These are phyloP conservation scores for Blastobotrys niveus DNA, from an alignment of 1,139 yeast genomes.

Conservation along the genomic window DNA sequence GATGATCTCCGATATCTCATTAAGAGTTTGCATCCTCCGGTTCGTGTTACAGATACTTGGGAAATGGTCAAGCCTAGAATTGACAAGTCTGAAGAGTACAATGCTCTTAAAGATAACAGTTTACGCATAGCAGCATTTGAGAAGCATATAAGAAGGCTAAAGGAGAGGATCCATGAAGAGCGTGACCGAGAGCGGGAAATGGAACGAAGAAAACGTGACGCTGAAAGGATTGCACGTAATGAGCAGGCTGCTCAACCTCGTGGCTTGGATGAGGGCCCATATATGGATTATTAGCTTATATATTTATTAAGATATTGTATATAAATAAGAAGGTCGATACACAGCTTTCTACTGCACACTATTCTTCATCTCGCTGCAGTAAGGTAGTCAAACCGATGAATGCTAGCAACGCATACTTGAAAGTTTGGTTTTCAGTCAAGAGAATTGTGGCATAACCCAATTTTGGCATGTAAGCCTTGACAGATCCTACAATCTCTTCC, in stretches of 20 bases:
- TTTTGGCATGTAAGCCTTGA: constrained; percentile 84
- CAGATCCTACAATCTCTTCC: constrained; percentile 80
- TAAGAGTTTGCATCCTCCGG: constrained; percentile 31
- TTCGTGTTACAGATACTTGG: constrained; percentile 34
- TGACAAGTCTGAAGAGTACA: constrained; percentile 33
- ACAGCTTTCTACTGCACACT: constrained; percentile 8
- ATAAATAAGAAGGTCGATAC: neutral
- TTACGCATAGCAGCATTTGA: constrained; percentile 34
- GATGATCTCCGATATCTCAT: constrained; percentile 38
- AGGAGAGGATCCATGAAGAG: constrained; percentile 24
- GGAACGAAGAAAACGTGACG: constrained; percentile 16
- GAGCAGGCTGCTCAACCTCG: constrained; percentile 19
- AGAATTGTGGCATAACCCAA: constrained; percentile 89
- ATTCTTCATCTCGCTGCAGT: constrained; percentile 31
- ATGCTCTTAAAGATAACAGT: constrained; percentile 36
- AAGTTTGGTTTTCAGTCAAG: constrained; percentile 80
- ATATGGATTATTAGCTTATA: constrained; percentile 26
- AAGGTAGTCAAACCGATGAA: constrained; percentile 48
- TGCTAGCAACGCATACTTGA: constrained; percentile 66
- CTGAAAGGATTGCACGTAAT: constrained; percentile 17
- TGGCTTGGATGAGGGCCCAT: constrained; percentile 27
- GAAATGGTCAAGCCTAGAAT: constrained; percentile 35
- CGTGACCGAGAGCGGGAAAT: constrained; percentile 23
- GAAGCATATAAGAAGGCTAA: constrained; percentile 29
- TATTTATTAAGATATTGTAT: neutral